Evolutionary conservation across 2,329 filamentous ascomycete species (phyloP), one percentile per base, ranked within the genome.

Genomic region (Aureobasidium sp.): DNA sequence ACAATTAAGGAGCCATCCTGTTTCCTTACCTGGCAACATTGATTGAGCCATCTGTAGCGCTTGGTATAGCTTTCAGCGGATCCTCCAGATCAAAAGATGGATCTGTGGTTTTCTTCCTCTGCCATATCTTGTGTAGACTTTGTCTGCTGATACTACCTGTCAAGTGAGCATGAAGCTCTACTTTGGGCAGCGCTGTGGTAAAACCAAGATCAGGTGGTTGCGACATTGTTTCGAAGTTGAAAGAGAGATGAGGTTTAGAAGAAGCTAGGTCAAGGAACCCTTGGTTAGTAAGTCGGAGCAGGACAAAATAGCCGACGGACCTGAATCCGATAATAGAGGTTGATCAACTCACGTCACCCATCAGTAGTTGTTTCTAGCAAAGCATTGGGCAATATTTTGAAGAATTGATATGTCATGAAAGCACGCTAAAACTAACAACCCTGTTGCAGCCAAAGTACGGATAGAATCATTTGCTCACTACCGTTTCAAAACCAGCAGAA

Each of bases 61-160:
- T 76, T 0, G 88, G 87, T 77, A 93, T 89, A 37, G 85, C 82
- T 0, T 84, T 67, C 17, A 89, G 20, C 10, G 90, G 90, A 69
- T 94, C 89, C 55, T 85, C 78, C 1, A 92, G 76, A 10, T 13
- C 79, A 71, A 2, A 85, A 81, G 26, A 78, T 70, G 8, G 81
- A 74, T 24, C 20, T 27, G 71, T 68, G 3, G 76, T 75, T 63
- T 82, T 84, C 71, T 86, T 89, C 61, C 73, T 72, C 52, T 76
- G 68, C 89, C 90, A 94, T 70, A 93, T 85, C 41, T 89, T 82
- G 70, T 91, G 88, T 1, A 94, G 83, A 64, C 84, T 87, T 68
- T 84, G 76, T 36, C 87, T 84, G 70, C 84, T 87, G 72, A 94
- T 90, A 72, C 87, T 91, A 59, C 90, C 89, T 44, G 85, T 89